Evolutionary conservation across 2,329 filamentous ascomycete species (phyloP).

Genomic region (Lasiodiplodia sp.): DNA sequence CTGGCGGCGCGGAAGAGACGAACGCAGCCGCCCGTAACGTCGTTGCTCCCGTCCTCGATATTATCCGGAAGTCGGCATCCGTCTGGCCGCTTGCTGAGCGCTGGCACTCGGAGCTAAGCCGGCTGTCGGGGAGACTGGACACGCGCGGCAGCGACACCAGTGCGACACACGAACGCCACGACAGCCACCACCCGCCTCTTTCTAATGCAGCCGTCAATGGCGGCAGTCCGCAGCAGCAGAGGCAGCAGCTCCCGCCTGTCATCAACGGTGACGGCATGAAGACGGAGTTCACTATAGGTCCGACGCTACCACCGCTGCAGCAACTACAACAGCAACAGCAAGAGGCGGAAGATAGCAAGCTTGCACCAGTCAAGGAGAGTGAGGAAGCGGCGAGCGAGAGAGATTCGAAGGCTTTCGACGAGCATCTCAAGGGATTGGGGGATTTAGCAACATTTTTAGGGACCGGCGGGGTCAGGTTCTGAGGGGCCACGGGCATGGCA

Average conservation of each 20-base stretch:
- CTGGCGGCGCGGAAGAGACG: neutral
- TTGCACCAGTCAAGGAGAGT: neutral
- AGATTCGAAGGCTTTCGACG: slow-evolving; percentile 12
- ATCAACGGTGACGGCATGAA: neutral
- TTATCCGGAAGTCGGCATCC: slow-evolving; percentile 11
- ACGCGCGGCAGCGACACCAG: neutral
- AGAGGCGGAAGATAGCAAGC: neutral
- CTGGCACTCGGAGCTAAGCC: slow-evolving; percentile 20
- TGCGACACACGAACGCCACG: slow-evolving; percentile 1
- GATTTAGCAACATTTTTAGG: slow-evolving; percentile 22
- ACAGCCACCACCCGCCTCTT: slow-evolving; percentile 1
- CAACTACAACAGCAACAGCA: neutral
- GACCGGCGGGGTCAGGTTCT: slow-evolving; percentile 14
- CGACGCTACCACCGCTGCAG: slow-evolving; percentile 1
- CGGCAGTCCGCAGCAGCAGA: neutral
- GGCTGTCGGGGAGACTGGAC: neutral
- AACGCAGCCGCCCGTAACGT: neutral
- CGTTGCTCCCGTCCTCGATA: slow-evolving; percentile 27
- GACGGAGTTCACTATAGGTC: neutral
- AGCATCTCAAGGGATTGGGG: slow-evolving; percentile 14
- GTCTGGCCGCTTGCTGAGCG: slow-evolving; percentile 26
- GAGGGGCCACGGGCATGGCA: neutral
- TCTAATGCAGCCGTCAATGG: neutral
- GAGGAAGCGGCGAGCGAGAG: neutral
- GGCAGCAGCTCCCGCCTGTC: neutral